phyloP scores from a whole-genome alignment of 805 yeast species.

The Lipomyces sp. region DNA sequence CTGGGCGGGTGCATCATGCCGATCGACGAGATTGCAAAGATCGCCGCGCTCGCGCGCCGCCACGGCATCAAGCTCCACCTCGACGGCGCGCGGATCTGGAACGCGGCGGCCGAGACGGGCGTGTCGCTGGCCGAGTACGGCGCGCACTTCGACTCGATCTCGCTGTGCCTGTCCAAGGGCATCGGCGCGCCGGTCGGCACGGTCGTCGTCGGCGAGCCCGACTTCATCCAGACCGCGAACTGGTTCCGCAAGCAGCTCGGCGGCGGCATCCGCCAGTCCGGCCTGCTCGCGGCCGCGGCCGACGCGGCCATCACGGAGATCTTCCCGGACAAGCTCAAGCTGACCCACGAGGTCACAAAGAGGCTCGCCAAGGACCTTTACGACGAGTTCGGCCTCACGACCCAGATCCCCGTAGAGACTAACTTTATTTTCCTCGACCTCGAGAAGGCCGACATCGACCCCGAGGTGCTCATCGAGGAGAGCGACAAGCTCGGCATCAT shows the following conservation, averaged over 20 bases:
- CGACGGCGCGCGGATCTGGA: conserved; percentile 96
- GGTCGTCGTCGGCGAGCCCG: conserved; percentile 64
- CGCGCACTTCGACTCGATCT: conserved; percentile 77
- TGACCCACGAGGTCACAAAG: conserved; percentile 52
- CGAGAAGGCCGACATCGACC: conserved; percentile 52
- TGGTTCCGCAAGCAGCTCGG: conserved; percentile 91
- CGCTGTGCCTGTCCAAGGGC: conserved; percentile 83
- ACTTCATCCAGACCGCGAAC: conserved; percentile 63
- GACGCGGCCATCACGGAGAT: conserved; percentile 70
- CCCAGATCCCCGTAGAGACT: conserved; percentile 76
- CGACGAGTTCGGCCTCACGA: conserved; percentile 48
- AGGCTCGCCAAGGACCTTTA: conserved; percentile 43
- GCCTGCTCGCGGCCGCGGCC: conserved; percentile 79
- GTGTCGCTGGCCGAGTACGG: conserved; percentile 68
- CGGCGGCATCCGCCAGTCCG: conserved; percentile 90
- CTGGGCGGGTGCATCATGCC: conserved; percentile 81
- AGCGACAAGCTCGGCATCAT: conserved; percentile 61
- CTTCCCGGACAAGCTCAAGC: conserved; percentile 50
- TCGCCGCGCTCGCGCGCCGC: conserved; percentile 64
- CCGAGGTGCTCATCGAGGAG: conserved; percentile 50
- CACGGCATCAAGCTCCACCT: conserved; percentile 65
- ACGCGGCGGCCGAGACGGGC: conserved; percentile 75
- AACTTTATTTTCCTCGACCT: conserved; percentile 74
- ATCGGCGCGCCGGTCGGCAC: conserved; percentile 94
- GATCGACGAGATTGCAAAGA: conserved; percentile 67